Evolutionary conservation across 2,329 filamentous ascomycete genomes (phyloP), one percentile per base, ranked within the genome.

Genomic region (Colletotrichum navitas): DNA sequence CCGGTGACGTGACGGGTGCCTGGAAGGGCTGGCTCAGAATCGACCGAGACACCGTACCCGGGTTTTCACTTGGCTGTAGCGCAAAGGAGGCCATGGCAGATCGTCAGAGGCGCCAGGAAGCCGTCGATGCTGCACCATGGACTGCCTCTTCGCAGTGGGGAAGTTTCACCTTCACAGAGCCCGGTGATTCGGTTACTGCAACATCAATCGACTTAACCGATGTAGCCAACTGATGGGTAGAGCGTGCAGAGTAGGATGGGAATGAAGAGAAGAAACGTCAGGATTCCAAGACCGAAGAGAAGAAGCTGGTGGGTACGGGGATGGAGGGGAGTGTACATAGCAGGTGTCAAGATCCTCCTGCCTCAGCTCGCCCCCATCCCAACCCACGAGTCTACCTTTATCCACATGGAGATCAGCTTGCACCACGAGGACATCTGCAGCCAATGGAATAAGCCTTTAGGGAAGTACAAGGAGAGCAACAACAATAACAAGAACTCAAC

Each of bases 1-100:
- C 76, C 41, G 76, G 78, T 8, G 77, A 79, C 54, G 78, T 83
- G 47, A 80, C 77, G 34, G 79, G 82, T 1, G 83, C 81, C 1
- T 82, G 82, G 80, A 83, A 79, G 71, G 88, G 88, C 12, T 90
- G 88, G 88, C 75, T 89, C 66, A 81, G 83, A 14, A 83, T 89
- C 7, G 84, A 87, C 62, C 79, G 84, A 29, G 82, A 82, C 49
- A 78, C 80, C 41, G 80, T 85, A 0, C 74, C 76, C 26, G 80
- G 79, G 1, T 87, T 86, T 71, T 76, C 78, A 0, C 68, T 75
- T 5, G 82, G 80, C 0, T 78, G 80, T 51, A 85, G 83, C 55
- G 80, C 81, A 1, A 82, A 84, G 64, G 85, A 88, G 73, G 87
- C 85, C 1, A 74, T 87, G 68, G 75, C 74, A 29, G 82, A 83